Percentiles rank a stretch among this genome's conserved stretches.
Conservation (phyloP, 345 rosid genomes). For the Salix brachista region DNA sequence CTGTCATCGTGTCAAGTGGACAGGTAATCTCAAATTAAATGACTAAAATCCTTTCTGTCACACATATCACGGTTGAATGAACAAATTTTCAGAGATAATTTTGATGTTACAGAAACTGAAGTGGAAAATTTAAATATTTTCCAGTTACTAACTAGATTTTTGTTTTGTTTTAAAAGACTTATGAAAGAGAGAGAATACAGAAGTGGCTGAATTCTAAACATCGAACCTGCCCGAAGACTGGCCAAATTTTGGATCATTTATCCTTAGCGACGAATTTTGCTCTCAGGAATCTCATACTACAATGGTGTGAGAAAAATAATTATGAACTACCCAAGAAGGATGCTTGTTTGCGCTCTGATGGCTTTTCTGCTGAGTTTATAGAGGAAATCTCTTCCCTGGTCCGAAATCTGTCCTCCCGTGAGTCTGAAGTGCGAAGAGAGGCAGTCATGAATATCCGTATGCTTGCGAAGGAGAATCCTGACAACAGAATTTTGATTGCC, state of each 20-base stretch:
- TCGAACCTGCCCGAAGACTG: slow-evolving; percentile 60
- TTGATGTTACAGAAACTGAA: background rate
- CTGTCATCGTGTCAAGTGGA: slow-evolving; percentile 62
- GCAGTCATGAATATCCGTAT: slow-evolving; percentile 46
- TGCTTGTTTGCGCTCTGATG: slow-evolving; percentile 9
- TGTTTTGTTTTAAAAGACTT: slow-evolving; percentile 34
- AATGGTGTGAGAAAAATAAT: slow-evolving; percentile 55
- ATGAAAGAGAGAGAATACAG: slow-evolving; percentile 53
- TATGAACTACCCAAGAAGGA: slow-evolving; percentile 47
- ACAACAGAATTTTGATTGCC: slow-evolving; percentile 53
- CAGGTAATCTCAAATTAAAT: slow-evolving; percentile 39
- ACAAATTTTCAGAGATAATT: background rate
- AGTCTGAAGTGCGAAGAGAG: slow-evolving; percentile 24
- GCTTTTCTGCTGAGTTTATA: slow-evolving; percentile 26
- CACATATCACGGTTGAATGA: background rate
- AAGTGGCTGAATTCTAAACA: slow-evolving; percentile 56
- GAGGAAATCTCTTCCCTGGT: slow-evolving; percentile 41
- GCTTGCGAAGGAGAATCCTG: slow-evolving; percentile 56
- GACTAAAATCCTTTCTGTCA: background rate
- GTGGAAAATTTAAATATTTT: background rate
- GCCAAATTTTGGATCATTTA: slow-evolving; percentile 43
- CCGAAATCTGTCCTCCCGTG: slow-evolving; percentile 35
- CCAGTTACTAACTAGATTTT: background rate
- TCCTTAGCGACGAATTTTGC: slow-evolving; percentile 55
- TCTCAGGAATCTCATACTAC: slow-evolving; percentile 49